Conservation (phyloP, 164 flowering plant species). For the Vitis amurensis region DNA sequence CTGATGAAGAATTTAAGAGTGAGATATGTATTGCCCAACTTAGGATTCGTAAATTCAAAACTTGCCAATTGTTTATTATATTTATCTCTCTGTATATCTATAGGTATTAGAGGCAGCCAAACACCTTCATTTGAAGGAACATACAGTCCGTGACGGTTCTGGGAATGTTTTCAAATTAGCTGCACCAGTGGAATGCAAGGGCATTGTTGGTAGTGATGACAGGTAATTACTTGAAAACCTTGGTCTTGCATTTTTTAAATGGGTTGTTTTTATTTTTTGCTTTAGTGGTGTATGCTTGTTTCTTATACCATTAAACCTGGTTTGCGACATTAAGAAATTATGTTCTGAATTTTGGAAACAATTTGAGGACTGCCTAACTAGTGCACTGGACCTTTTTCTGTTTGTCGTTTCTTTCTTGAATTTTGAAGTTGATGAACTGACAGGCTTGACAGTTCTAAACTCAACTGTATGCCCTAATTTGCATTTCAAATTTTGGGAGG, state of each 20-base stretch:
- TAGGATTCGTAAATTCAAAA: neutral
- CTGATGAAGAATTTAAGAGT: too few relatives aligned
- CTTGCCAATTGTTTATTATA: neutral
- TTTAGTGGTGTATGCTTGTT: neutral
- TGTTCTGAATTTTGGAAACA: too few relatives aligned
- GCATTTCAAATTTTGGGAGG: too few relatives aligned
- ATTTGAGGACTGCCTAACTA: too few relatives aligned
- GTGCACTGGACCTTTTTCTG: neutral
- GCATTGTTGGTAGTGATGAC: conserved; percentile 99
- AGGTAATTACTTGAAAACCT: conserved; percentile 40
- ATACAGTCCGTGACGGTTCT: conserved; percentile 76
- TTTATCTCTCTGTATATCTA: neutral
- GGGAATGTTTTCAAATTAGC: conserved; percentile 81
- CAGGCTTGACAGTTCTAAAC: too few relatives aligned
- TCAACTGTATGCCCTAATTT: too few relatives aligned
- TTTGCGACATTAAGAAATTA: too few relatives aligned
- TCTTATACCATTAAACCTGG: neutral
- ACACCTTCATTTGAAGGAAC: conserved; percentile 92
- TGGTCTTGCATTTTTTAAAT: neutral
- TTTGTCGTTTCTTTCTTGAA: neutral
- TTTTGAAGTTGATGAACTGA: too few relatives aligned
- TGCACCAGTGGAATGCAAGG: conserved; percentile 99
- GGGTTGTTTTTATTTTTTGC: neutral
- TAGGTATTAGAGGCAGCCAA: conserved; percentile 97
- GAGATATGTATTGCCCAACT: too few relatives aligned